Base-by-base conservation (phyloP, 1,139 yeast species). In the Blastobotrys serpentis region DNA sequence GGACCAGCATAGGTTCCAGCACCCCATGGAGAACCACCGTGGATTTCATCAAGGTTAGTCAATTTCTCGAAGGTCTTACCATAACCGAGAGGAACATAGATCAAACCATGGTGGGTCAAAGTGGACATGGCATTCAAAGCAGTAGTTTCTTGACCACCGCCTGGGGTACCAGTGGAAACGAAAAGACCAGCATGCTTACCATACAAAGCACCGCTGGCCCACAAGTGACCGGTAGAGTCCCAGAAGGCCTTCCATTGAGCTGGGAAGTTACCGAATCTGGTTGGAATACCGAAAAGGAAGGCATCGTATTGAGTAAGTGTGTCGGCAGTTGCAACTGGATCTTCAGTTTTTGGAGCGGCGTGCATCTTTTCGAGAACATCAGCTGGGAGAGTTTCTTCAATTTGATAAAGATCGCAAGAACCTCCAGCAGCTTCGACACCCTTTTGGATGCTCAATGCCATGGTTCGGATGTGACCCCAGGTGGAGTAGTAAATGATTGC, bases 21-120 rank as follows among this genome's bases (percentile, higher is more conserved):
- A 71, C 95, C 95, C 89, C 92, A 86, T 51, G 95, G 79, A 49
- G 92, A 82, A 56, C 85, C 85, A 65, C 95, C 95, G 66, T 84
- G 94, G 51, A 80, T 78, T 72, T 85, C 89, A 16, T 74, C 75
- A 52, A 86, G 67, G 69, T 77, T 76, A 52, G 86, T 68, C 56
- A 82, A 67, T 58, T 77, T 76, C 42, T 77, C 75, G 69, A 82
- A 82, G 38, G 77, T 75, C 59, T 77, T 70, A 59, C 79, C 81
- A 74, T 81, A 86, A 64, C 95, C 95, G 59, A 86, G 76, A 63
- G 95, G 95, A 49, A 86, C 83, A 66, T 64, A 86, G 58, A 83
- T 78, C 66, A 86, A 76, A 65, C 95, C 95, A 60, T 86, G 95
- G 68, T 86, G 95, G 52, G 79, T 77, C 58, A 84, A 74, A 38